These are phyloP conservation scores for Polychaeton citri DNA, from an alignment of 2,329 filamentous ascomycete genomes.

Conservation along the genomic window DNA sequence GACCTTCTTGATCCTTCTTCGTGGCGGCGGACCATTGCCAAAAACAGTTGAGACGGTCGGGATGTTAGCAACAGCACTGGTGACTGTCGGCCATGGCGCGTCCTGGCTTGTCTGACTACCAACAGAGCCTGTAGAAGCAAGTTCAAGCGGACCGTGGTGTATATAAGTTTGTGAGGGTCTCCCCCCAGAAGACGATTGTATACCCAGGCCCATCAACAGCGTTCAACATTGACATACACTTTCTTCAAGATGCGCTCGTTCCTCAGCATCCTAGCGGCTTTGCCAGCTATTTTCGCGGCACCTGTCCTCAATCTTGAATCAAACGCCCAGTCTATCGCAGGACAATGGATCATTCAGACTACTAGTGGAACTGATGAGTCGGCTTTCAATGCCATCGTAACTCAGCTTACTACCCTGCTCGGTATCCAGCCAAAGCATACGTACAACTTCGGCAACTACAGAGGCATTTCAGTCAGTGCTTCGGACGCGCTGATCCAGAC, in stretches of 20 bases:
- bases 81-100: too few species aligned
- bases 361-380: conserved; percentile 5
- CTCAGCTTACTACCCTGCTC: conserved; percentile 6
- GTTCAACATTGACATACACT: too few species aligned
- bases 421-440: conserved; percentile 15
- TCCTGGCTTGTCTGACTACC: too few species aligned
- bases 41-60: too few species aligned
- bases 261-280: conserved; percentile 8
- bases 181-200: too few species aligned
- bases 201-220: too few species aligned
- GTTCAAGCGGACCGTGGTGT: too few species aligned
- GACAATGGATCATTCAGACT: conserved; percentile 10
- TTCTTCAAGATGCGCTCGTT: conserved; percentile 10
- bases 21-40: too few species aligned
- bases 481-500: conserved; percentile 17
- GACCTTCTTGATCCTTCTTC: too few species aligned
- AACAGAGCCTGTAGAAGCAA: too few species aligned
- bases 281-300: conserved; percentile 11
- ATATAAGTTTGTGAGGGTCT: too few species aligned
- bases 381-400: conserved; percentile 7
- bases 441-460: conserved; percentile 25
- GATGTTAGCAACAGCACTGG: too few species aligned
- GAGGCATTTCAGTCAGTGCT: conserved; percentile 25
- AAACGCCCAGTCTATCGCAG: conserved; percentile 7
- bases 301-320: conserved; percentile 7